A percentile compares a stretch with the other conserved stretches of the same genome.
phyloP scores from a whole-genome alignment of 2,329 filamentous ascomycete species.

The Trichoderma gracile region DNA sequence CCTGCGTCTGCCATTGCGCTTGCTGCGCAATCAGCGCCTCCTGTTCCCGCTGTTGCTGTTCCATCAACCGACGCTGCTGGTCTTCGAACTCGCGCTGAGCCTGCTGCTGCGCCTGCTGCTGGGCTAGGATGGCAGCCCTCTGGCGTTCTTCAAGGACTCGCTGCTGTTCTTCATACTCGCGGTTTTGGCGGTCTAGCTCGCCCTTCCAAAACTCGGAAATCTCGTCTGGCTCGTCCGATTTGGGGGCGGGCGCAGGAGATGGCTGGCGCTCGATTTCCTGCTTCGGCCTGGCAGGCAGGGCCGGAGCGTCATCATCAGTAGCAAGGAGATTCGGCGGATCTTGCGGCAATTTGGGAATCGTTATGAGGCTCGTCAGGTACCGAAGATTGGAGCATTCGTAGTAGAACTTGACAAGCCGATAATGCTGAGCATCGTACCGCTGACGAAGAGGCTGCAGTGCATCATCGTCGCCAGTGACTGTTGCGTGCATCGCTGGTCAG shows the following conservation, averaged over 20 bases:
- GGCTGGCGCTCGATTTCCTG: slow-evolving; percentile 69
- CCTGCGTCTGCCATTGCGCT: slow-evolving; percentile 90
- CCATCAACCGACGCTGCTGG: slow-evolving; percentile 81
- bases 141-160: slow-evolving; percentile 83
- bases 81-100: slow-evolving; percentile 96
- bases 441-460: slow-evolving; percentile 84
- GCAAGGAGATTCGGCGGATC: slow-evolving; percentile 86
- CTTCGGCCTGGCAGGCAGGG: slow-evolving; percentile 77
- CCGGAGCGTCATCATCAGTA: slow-evolving; percentile 81
- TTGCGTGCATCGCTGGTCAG: slow-evolving; percentile 28
- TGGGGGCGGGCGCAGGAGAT: slow-evolving; percentile 64
- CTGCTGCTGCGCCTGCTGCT: slow-evolving; percentile 79
- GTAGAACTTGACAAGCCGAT: slow-evolving; percentile 95
- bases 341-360: slow-evolving; percentile 91
- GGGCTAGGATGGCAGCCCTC: slow-evolving; percentile 74
- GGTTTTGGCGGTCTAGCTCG: slow-evolving; percentile 85
- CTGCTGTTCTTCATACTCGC: slow-evolving; percentile 94
- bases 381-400: slow-evolving; percentile 98
- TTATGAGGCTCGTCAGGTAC: slow-evolving; percentile 94
- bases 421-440: slow-evolving; percentile 93
- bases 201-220: slow-evolving; percentile 98
- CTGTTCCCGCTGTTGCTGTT: slow-evolving; percentile 88
- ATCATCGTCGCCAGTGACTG: slow-evolving; percentile 89
- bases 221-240: slow-evolving; percentile 81
- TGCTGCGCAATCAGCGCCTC: slow-evolving; percentile 88